These are phyloP conservation scores for Debaryomyces udenii DNA, from an alignment of 1,139 yeast genomes.

Conservation along the genomic window DNA sequence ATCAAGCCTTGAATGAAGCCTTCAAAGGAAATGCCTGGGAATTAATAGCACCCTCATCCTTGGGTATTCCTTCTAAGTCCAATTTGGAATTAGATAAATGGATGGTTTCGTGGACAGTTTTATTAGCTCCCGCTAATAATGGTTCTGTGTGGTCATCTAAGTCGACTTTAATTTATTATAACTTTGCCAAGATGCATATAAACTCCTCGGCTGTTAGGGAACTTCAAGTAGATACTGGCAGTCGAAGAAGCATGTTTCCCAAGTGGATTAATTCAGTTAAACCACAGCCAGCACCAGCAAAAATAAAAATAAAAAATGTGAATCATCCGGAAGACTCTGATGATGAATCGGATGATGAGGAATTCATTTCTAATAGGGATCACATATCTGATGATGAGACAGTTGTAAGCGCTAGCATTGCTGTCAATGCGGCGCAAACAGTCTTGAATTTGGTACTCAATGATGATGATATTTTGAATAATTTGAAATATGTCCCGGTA, in stretches of 20 bases:
- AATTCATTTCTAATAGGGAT: constrained; percentile 41
- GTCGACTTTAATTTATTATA: constrained; percentile 68
- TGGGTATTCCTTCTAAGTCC: constrained; percentile 69
- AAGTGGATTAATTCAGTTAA: constrained; percentile 29
- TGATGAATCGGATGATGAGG: constrained; percentile 33
- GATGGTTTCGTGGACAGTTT: constrained; percentile 83
- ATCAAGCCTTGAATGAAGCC: constrained; percentile 64
- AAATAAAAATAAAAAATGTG: constrained; percentile 18
- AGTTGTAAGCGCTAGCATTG: constrained; percentile 48
- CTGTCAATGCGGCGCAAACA: constrained; percentile 65
- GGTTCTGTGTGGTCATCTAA: constrained; percentile 74
- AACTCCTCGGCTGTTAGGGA: constrained; percentile 59
- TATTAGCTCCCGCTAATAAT: constrained; percentile 59
- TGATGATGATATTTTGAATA: constrained; percentile 60
- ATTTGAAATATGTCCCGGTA: constrained; percentile 66
- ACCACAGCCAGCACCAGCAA: constrained; percentile 12
- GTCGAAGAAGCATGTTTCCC: constrained; percentile 37
- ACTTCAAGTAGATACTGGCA: constrained; percentile 39
- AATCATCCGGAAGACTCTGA: constrained; percentile 29
- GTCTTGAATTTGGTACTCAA: constrained; percentile 60
- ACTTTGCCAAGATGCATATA: constrained; percentile 76
- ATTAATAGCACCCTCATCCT: constrained; percentile 57
- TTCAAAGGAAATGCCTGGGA: constrained; percentile 68
- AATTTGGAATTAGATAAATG: constrained; percentile 71
- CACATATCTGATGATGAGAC: constrained; percentile 41